A percentile compares a stretch with the other conserved stretches of the same genome.
Evolutionary conservation across 768 basidiomycete species (phyloP).

Genomic region (Sarcodon aspratus): DNA sequence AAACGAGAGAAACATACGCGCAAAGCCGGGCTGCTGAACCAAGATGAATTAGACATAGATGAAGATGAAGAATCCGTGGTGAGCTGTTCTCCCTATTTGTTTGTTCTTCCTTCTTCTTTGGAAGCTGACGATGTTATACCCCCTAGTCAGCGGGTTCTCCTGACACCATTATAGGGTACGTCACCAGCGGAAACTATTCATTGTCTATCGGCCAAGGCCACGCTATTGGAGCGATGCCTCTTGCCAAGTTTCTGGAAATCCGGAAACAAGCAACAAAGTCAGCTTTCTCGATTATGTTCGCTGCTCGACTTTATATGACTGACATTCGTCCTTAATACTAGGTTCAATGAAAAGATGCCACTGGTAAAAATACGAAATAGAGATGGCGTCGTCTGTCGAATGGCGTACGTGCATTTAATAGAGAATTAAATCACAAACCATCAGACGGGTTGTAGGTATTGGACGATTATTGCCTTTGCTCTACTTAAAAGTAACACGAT

Average conservation of each 20-base stretch:
- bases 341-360: slow-evolving; percentile 12
- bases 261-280: slow-evolving; percentile 36
- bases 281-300: background rate
- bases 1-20: slow-evolving; percentile 14
- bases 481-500: no score
- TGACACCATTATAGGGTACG: slow-evolving; percentile 58
- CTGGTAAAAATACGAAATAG: slow-evolving; percentile 59
- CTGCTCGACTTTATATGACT: background rate
- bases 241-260: slow-evolving; percentile 39
- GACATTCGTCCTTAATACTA: background rate
- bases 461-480: no score
- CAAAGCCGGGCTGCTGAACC: slow-evolving; percentile 5
- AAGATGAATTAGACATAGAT: slow-evolving; percentile 19
- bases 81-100: background rate
- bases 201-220: slow-evolving; percentile 67
- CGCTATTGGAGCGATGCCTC: slow-evolving; percentile 64
- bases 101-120: background rate
- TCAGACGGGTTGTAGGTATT: no score
- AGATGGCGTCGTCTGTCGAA: slow-evolving; percentile 41
- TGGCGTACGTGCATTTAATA: slow-evolving; percentile 32
- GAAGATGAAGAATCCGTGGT: slow-evolving; percentile 4
- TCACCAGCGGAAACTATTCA: slow-evolving; percentile 79
- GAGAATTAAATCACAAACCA: slow-evolving; percentile 14
- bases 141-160: slow-evolving; percentile 20
- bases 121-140: slow-evolving; percentile 1